Evolutionary conservation across 768 basidiomycete genomes (phyloP), one percentile per base, ranked within the genome.

Genomic region (Porphyrellus cyaneotinctus): DNA sequence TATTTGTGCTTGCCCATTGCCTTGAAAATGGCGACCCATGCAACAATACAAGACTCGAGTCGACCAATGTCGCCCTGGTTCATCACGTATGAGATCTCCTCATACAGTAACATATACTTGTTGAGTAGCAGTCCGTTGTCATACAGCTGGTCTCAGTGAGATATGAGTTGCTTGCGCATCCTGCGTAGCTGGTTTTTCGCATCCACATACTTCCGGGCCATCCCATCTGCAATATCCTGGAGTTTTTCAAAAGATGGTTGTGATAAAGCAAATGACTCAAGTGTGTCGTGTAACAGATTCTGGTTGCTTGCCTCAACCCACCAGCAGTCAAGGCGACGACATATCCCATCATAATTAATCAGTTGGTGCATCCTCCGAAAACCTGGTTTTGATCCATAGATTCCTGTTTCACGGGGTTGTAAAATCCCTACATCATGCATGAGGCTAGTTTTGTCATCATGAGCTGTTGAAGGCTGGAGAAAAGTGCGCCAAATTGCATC

Each of bases 31-130:
- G 10, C 2, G 14, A 10, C 2, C 15, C 41, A 42, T 42, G 24
- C 1, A 2, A 28, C 26, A 28, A 42, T 42, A 10, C 26, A 42
- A n/a, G n/a, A n/a, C n/a, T n/a, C n/a, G n/a, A n/a, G n/a, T n/a
- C n/a, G n/a, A n/a, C n/a, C n/a, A n/a, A n/a, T n/a, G n/a, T n/a
- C n/a, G n/a, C n/a, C n/a, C n/a, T n/a, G n/a, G 14, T 5, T 42
- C 41, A 26, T 26, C 10, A 42, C 24, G 2, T 9, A 63, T 0
- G 61, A 58, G 1, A 74, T 47, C 41, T 78, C 76, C 35, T 74
- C 70, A 47, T 79, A 78, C 0, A 77, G 64, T 1, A 75, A 39
- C 10, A 72, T 60, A 24, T 74, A 71, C 26, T 72, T 54, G 13
- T 75, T 61, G 2, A 57, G n/a, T n/a, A n/a, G n/a, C n/a, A n/a